Evolutionary conservation across 73 alveolate genomes (phyloP), one percentile per base, ranked within the genome.

Genomic region (Paramecium tetraurelia): DNA sequence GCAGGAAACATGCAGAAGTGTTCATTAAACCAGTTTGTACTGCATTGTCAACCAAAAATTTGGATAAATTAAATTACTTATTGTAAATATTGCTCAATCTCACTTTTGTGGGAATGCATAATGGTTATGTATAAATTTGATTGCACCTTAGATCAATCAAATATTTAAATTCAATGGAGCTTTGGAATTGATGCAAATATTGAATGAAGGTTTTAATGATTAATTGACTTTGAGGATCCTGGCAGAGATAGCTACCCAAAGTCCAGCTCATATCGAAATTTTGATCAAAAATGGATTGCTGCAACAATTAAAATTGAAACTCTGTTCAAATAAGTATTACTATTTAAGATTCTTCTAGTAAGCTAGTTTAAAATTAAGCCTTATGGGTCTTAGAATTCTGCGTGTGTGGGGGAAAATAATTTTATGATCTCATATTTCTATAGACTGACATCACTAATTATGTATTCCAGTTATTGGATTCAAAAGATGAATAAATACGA

Each of bases 221-320:
- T 72, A 72, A 36, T 36, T 72, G 46, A 14, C 59, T 36, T 43
- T 72, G 8, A 31, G 59, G 7, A 72, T 36, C 5, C n/a, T 72
- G 6, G 40, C 86, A 21, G 86, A 72, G n/a, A 36, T 72, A 72
- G 86, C 86, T 11, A 35, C 36, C 4, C 20, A 72, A 72, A 72
- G 86, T 40, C 86, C 86, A 72, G 86, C 86, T 35, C 86, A 72
- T 38, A 36, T 33, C 16, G 86, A 72, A 72, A 72, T 72, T 2
- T 38, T 72, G 7, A 31, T 72, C 6, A 36, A 72, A 36, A 36
- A 72, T 72, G 46, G 59, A 16, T 18, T 72, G 7, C 18, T 72
- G 8, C 10, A 18, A 36, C 10, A 33, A 72, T 36, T 72, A 36
- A 5, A 33, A 16, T n/a, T 1, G 5, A 72, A 72, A 72, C 12